Evolutionary conservation across 768 basidiomycete species (phyloP).

Genomic region (Sporobolomyces roseus): DNA sequence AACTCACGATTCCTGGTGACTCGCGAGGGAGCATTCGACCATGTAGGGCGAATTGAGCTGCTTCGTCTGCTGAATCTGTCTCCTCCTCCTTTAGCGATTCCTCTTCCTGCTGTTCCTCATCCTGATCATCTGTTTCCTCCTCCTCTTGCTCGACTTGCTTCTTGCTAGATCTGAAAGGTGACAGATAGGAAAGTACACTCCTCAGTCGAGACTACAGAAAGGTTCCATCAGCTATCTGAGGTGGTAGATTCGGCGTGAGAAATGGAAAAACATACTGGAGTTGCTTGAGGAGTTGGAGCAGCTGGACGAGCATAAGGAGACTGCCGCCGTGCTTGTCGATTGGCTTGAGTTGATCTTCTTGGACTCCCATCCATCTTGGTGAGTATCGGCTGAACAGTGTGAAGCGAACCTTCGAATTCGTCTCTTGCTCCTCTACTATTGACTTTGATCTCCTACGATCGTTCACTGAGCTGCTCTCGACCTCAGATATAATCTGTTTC

Average conservation of each 20-base stretch:
- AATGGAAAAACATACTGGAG: constrained; percentile 8
- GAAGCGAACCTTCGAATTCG: too few species aligned
- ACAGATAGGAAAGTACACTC: constrained; percentile 28
- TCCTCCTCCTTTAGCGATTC: neutral
- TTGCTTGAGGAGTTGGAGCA: neutral
- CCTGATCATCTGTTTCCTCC: neutral
- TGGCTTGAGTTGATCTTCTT: constrained; percentile 7
- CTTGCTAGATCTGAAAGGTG: constrained; percentile 27
- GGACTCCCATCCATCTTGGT: constrained; percentile 22
- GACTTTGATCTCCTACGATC: too few species aligned
- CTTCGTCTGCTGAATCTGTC: constrained; percentile 20
- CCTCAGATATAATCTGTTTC: too few species aligned
- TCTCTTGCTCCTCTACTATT: too few species aligned
- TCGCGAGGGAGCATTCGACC: neutral
- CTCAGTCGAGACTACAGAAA: constrained; percentile 24
- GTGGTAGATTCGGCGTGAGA: neutral
- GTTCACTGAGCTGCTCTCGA: too few species aligned
- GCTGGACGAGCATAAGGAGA: constrained; percentile 12
- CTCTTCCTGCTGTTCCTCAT: neutral
- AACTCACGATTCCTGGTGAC: constrained; percentile 1
- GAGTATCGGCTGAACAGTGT: too few species aligned
- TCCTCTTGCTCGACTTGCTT: too few species aligned
- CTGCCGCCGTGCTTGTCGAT: constrained; percentile 22
- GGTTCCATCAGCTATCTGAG: neutral
- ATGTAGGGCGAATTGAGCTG: constrained; percentile 12